Conservation (phyloP, 768 basidiomycete genomes). For the Krasilnikovozyma curviuscula region DNA sequence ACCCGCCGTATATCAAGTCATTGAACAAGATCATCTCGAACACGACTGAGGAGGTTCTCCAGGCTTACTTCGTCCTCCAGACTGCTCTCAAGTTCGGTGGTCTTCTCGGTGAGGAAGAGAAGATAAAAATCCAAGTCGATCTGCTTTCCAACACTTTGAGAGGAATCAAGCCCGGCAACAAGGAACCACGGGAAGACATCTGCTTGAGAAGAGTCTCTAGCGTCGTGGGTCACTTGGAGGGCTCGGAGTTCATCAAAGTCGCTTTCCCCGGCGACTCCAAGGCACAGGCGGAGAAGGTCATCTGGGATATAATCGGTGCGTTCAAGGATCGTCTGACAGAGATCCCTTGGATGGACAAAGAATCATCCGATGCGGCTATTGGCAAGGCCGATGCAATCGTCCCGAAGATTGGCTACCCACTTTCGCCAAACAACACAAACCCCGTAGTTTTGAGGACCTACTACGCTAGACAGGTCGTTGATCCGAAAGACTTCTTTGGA, state of each 20-base stretch:
- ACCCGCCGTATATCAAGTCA: slow-evolving; percentile 52
- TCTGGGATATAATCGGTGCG: slow-evolving; percentile 54
- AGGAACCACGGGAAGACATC: slow-evolving; percentile 55
- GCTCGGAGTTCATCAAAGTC: slow-evolving; percentile 12
- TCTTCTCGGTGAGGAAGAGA: slow-evolving; percentile 50
- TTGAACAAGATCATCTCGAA: slow-evolving; percentile 46
- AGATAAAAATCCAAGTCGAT: no score
- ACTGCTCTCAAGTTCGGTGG: slow-evolving; percentile 45
- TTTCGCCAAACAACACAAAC: slow-evolving; percentile 60
- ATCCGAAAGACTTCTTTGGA: slow-evolving; percentile 56
- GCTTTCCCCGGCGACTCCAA: slow-evolving; percentile 43
- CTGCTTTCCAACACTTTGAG: slow-evolving; percentile 50
- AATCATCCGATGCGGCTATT: slow-evolving; percentile 59
- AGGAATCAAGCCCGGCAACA: slow-evolving; percentile 71
- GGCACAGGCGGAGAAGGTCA: slow-evolving; percentile 54
- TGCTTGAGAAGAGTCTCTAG: background rate
- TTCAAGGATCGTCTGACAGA: slow-evolving; percentile 58
- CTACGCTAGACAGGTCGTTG: slow-evolving; percentile 46
- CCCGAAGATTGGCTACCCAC: slow-evolving; percentile 83
- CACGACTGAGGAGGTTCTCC: slow-evolving; percentile 28
- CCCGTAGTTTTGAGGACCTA: slow-evolving; percentile 51
- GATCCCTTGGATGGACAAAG: slow-evolving; percentile 80
- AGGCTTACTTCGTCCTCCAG: slow-evolving; percentile 70
- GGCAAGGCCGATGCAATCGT: slow-evolving; percentile 70
- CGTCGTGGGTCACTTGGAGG: slow-evolving; percentile 3